Evolutionary conservation across 352 stramenopile genomes (phyloP).

Genomic region (Saprolegnia parasitica): DNA sequence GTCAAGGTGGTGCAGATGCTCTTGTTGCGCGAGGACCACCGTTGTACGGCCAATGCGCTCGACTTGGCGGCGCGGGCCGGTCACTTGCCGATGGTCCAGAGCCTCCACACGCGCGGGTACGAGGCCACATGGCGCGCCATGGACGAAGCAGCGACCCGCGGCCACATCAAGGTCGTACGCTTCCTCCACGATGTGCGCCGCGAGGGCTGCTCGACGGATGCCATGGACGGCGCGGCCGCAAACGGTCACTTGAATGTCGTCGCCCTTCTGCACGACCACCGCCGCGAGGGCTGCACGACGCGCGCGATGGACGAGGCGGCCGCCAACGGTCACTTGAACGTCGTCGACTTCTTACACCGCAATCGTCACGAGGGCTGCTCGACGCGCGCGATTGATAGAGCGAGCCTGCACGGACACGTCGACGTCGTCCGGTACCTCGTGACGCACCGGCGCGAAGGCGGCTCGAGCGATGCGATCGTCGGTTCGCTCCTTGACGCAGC

Average conservation of each 20-base stretch:
- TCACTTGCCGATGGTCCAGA: slow-evolving; percentile 39
- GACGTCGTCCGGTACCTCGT: background rate
- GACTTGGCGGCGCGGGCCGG: slow-evolving; percentile 39
- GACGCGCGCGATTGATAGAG: background rate
- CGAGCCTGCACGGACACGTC: background rate
- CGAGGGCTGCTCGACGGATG: slow-evolving; percentile 17
- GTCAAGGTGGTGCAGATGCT: background rate
- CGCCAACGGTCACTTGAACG: slow-evolving; percentile 16
- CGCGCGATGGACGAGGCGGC: slow-evolving; percentile 17
- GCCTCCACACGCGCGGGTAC: slow-evolving; percentile 33
- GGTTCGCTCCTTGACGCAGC: background rate
- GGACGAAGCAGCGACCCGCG: slow-evolving; percentile 32
- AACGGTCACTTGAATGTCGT: slow-evolving; percentile 17
- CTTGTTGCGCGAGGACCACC: background rate
- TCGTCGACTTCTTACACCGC: background rate
- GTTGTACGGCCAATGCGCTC: background rate
- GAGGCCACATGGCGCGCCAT: slow-evolving; percentile 39
- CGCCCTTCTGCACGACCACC: slow-evolving; percentile 7
- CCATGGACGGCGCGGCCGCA: slow-evolving; percentile 12
- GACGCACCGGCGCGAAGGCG: slow-evolving; percentile 1
- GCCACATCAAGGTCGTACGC: slow-evolving; percentile 34
- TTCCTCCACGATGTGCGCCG: slow-evolving; percentile 1
- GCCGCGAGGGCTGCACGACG: slow-evolving; percentile 1
- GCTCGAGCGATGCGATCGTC: background rate
- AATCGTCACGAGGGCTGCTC: background rate